Base-by-base conservation (phyloP, 441 rosid species). In the Biscutella laevigata region DNA sequence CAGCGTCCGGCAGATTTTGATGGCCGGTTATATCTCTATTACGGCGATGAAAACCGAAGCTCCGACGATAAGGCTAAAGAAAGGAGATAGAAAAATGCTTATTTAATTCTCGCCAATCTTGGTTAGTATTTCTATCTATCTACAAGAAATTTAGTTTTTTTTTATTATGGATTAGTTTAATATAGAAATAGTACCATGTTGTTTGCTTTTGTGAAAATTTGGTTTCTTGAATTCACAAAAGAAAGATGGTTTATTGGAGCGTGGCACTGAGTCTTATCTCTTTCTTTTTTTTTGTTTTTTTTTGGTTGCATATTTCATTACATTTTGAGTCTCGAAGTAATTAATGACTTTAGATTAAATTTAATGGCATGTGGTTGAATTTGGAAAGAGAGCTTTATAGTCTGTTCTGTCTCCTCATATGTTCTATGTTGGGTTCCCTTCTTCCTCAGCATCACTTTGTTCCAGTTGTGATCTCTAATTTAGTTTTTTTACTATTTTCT, bases 391-490 rank as follows among this genome's bases (percentile, higher is more conserved):
- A 34, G 62, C 24, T 56, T 56, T 47, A 66, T 73, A 70, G 68
- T 74, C 74, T 72, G 64, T 15, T 64, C 62, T 83, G 95, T 87
- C 95, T 74, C 81, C 83, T 66, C 55, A 66, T 65, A 58, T 81
- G 88, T 81, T 74, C 60, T 64, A 74, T 73, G 67, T 15, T 34
- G 66, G 83, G 85, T 86, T 82, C 68, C 95, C 87, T 82, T 71
- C 72, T 63, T 74, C 64, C 78, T 74, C 64, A 67, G 35, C 64
- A 57, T 57, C 42, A 50, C 25, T 22, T 45, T 44, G 14, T 38
- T 60, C 51, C 34, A 61, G 7, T 42, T 50, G 10, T 9, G 33
- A 37, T 37, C 21, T 21, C 33, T 49, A 33, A 17, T 27, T n/a
- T n/a, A n/a, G n/a, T n/a, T n/a, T n/a, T n/a, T n/a, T n/a, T n/a